Evolutionary conservation across 805 yeast genomes (phyloP).

Genomic region (Metschnikowia picachoensis): DNA sequence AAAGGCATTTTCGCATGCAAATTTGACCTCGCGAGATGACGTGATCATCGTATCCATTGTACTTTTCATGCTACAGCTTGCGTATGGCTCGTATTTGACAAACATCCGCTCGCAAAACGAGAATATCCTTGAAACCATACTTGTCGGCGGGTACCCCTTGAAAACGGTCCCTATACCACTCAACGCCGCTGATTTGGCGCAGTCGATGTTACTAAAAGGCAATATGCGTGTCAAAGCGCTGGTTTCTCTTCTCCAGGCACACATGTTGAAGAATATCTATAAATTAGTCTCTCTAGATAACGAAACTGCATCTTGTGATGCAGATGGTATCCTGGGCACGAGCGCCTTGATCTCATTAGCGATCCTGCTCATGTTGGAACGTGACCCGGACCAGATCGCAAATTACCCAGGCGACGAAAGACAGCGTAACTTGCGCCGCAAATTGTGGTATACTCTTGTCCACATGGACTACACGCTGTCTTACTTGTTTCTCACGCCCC

Average conservation of each 20-base stretch:
- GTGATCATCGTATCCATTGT: slow-evolving; percentile 13
- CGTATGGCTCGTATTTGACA: slow-evolving; percentile 17
- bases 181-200: slow-evolving; percentile 15
- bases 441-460: slow-evolving; percentile 16
- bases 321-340: slow-evolving; percentile 7
- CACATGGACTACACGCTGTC: slow-evolving; percentile 12
- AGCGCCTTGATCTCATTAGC: slow-evolving; percentile 14
- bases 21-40: slow-evolving; percentile 14
- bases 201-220: slow-evolving; percentile 13
- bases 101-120: slow-evolving; percentile 12
- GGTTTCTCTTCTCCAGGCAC: slow-evolving; percentile 19
- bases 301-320: slow-evolving; percentile 11
- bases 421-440: slow-evolving; percentile 13
- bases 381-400: slow-evolving; percentile 15
- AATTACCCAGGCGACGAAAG: slow-evolving; percentile 9
- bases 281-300: slow-evolving; percentile 16
- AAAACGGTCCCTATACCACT: slow-evolving; percentile 16
- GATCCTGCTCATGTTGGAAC: slow-evolving; percentile 10
- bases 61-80: slow-evolving; percentile 17
- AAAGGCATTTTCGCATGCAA: slow-evolving; percentile 5
- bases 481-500: slow-evolving; percentile 13
- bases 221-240: slow-evolving; percentile 7
- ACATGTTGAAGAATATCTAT: slow-evolving; percentile 13
- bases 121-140: slow-evolving; percentile 5
- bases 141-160: slow-evolving; percentile 5